These are phyloP conservation scores for Solanum rostratum DNA, from an alignment of 257 asterid genomes.

Conservation along the genomic window DNA sequence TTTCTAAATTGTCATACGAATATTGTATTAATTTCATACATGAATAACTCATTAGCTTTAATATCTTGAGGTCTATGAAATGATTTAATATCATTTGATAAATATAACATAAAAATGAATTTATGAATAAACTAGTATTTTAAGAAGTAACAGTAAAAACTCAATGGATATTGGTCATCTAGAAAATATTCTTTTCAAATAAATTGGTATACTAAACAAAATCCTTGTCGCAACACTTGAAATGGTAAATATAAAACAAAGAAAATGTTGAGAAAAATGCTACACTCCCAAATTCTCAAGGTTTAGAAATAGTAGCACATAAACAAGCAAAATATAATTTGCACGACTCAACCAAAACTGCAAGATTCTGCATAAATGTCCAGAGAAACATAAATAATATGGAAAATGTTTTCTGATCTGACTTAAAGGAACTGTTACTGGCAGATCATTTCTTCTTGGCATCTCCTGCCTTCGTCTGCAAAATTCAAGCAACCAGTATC, in stretches of 20 bases:
- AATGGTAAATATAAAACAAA: background rate
- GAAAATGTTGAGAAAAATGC: background rate
- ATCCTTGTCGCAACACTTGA: background rate
- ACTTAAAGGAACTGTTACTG: background rate
- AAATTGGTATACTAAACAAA: background rate
- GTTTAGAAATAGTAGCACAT: background rate
- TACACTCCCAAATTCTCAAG: background rate
- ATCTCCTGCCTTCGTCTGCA: slow-evolving; percentile 29
- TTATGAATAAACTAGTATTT: no score
- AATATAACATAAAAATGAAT: no score
- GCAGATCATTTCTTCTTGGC: slow-evolving; percentile 10
- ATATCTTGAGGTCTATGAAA: no score
- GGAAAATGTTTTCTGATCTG: background rate
- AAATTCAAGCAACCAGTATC: background rate
- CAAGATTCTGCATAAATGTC: background rate
- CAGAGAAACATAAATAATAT: background rate
- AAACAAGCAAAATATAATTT: background rate
- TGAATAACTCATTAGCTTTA: no score
- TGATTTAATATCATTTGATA: no score
- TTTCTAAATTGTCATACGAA: no score
- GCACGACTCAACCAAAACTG: background rate
- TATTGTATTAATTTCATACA: no score
- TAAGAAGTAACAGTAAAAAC: background rate
- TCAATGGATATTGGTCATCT: background rate
- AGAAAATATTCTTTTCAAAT: background rate